phyloP scores from a whole-genome alignment of 345 rosid genomes.

The Rhizophora mangle region DNA sequence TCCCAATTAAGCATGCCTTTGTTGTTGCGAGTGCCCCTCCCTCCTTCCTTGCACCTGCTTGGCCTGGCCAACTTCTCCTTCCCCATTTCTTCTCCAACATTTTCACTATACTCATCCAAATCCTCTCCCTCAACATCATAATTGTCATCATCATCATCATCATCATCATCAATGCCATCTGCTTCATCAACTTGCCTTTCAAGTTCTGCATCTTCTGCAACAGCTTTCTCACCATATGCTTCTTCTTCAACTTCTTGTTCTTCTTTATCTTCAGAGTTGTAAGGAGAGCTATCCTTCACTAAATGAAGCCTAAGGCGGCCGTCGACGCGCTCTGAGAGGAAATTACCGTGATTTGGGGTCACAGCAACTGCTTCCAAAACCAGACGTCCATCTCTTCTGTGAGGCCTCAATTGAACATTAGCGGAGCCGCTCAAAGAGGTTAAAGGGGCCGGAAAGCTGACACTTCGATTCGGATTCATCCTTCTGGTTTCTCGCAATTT shows the following conservation, averaged over 20 bases:
- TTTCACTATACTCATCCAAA: conserved; percentile 5
- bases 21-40: conserved; percentile 15
- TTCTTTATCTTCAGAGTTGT: neutral
- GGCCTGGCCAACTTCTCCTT: conserved; percentile 9
- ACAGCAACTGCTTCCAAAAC: conserved; percentile 24
- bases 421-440: conserved; percentile 20
- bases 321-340: conserved; percentile 19
- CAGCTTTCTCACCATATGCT: conserved; percentile 4
- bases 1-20: conserved; percentile 16
- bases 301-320: conserved; percentile 27
- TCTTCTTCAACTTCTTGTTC: conserved; percentile 12
- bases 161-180: neutral
- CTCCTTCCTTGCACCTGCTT: conserved; percentile 13
- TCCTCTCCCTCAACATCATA: neutral
- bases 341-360: conserved; percentile 2
- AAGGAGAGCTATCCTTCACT: neutral
- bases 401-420: conserved; percentile 20
- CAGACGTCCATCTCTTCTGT: conserved; percentile 22
- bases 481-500: conserved; percentile 1
- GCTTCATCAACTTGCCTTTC: neutral
- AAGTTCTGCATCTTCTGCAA: neutral
- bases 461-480: conserved; percentile 1
- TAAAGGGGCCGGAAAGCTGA: conserved; percentile 27
- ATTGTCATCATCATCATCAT: neutral
- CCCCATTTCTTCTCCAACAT: conserved; percentile 11